Evolutionary conservation across 768 basidiomycete species (phyloP), one percentile per base, ranked within the genome.

Genomic region (Rhizopogon salebrosus): DNA sequence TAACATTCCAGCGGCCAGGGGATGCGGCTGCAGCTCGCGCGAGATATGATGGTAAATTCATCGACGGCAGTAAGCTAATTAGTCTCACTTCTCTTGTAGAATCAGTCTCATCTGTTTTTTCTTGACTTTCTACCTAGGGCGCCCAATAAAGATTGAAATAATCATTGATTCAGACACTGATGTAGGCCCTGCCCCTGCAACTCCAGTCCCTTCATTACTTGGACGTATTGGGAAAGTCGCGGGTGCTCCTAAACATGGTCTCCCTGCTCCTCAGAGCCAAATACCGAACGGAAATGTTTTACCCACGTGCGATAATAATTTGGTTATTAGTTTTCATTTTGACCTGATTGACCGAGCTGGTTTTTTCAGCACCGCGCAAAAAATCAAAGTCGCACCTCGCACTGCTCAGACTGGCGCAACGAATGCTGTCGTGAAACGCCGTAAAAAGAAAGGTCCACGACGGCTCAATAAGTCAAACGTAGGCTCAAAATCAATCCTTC

Each of bases 11-110:
- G 58, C 77, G 83, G 29, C 56, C 77, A 7, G 81, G 75, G 1
- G 85, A 89, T 66, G 89, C 89, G 7, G 70, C 64, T 2, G 56
- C 80, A 37, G 89, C 89, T 8, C 78, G 79, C 36, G 63, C 72
- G 23, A 89, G 87, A 68, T 91, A 87, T 60, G 74, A 90, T 58
- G 86, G 86, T 41, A 87, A 87, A 69, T 78, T 88, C 48, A 80
- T 91, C 20, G 89, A 91, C 61, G 72, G 75, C n/a, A 71, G 77
- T 79, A 48, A 66, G 77, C 2, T 4, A 27, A n/a, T 16, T 31
- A 26, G 26, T 46, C 22, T 13, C 39, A 35, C 16, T 40, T 23
- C 29, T 13, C 18, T 6, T 18, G 3, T 45, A 9, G 20, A 34
- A 16, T 23, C 20, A 5, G 31, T 14, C 20, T 41, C 11, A 50